phyloP scores from a whole-genome alignment of 331 rosid genomes.

The Acacia concinna region DNA sequence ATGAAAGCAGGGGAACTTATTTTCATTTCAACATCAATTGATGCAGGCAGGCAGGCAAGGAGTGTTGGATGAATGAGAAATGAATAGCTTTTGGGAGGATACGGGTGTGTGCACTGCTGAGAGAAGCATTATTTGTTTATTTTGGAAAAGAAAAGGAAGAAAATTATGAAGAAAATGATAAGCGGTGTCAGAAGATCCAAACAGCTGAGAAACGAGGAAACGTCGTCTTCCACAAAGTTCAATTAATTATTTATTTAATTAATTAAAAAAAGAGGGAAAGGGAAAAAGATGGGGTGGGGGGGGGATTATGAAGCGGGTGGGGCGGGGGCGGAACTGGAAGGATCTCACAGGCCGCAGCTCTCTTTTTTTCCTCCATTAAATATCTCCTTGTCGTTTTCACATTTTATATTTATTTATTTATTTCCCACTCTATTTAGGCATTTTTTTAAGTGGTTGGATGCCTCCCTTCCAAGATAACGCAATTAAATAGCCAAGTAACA shows the following conservation, averaged over 20 bases:
- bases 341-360: slow-evolving; percentile 64
- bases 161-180: slow-evolving; percentile 43
- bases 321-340: too few species aligned
- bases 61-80: slow-evolving; percentile 63
- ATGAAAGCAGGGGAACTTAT: slow-evolving; percentile 47
- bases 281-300: not conserved
- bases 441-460: slow-evolving; percentile 92
- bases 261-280: not conserved
- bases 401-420: slow-evolving; percentile 24
- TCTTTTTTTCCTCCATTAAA: slow-evolving; percentile 66
- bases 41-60: slow-evolving; percentile 60
- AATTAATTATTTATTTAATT: slow-evolving; percentile 19
- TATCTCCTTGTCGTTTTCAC: slow-evolving; percentile 94
- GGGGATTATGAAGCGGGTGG: slow-evolving; percentile 51
- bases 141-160: not conserved
- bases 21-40: slow-evolving; percentile 64
- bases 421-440: slow-evolving; percentile 33
- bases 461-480: slow-evolving; percentile 87
- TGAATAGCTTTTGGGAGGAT: slow-evolving; percentile 39
- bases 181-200: slow-evolving; percentile 73
- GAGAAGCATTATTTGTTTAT: slow-evolving; percentile 27
- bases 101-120: slow-evolving; percentile 39
- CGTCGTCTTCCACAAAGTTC: slow-evolving; percentile 84
- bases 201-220: slow-evolving; percentile 96
- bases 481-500: slow-evolving; percentile 63